Evolutionary conservation across 164 flowering plant genomes (phyloP).

Genomic region (Piper longum): DNA sequence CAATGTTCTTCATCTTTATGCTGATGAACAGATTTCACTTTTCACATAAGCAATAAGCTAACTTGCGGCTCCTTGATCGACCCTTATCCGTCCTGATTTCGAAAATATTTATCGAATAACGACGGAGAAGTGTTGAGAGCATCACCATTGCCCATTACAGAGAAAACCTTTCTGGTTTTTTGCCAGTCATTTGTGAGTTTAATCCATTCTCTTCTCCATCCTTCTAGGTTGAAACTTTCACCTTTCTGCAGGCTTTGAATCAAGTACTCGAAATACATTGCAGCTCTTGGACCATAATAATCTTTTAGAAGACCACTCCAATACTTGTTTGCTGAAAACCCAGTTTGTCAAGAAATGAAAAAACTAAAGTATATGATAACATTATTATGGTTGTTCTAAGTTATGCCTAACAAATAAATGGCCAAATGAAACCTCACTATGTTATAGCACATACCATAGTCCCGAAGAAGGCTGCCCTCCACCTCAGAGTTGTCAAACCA

Average conservation of each 20-base stretch:
- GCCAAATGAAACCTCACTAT: background rate
- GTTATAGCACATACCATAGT: slow-evolving; percentile 36
- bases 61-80: background rate
- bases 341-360: background rate
- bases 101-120: slow-evolving; percentile 42
- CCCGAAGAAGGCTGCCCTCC: slow-evolving; percentile 63
- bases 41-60: background rate
- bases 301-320: slow-evolving; percentile 66
- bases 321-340: slow-evolving; percentile 47
- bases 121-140: slow-evolving; percentile 30
- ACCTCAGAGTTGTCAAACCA: slow-evolving; percentile 68
- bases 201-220: slow-evolving; percentile 73
- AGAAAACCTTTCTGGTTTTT: slow-evolving; percentile 23
- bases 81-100: background rate
- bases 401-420: background rate
- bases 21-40: no score
- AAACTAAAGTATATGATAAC: background rate
- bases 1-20: no score
- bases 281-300: slow-evolving; percentile 68
- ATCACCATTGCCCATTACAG: slow-evolving; percentile 31
- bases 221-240: slow-evolving; percentile 22
- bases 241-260: slow-evolving; percentile 36
- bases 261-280: slow-evolving; percentile 48
- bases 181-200: slow-evolving; percentile 69
- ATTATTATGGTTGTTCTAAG: background rate